Evolutionary conservation across 257 asterid genomes (phyloP), one percentile per base, ranked within the genome.

Genomic region (Agastache rugosa): DNA sequence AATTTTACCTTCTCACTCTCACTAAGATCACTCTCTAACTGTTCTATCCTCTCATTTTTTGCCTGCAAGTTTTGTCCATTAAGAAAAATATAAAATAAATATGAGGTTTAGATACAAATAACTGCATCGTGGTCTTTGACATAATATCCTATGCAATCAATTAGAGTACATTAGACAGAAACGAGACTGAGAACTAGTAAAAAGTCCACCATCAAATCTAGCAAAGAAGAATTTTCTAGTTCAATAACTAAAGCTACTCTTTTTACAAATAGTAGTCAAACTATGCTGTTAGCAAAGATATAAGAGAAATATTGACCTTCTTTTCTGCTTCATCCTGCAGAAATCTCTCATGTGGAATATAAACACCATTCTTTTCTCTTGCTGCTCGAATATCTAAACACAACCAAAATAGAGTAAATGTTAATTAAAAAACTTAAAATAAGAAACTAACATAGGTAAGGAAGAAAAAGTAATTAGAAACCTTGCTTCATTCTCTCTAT

Each of bases 401-500:
- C 56, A 72, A 64, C 27, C 37, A 42, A 63, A 41, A 69, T 8
- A 20, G 25, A 19, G 53, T 25, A 64, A 53, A 12, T 3, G 68
- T 19, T 9, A 25, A 25, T 15, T 8, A 39, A 27, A 25, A 47
- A 41, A 45, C n/a, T 75, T 22, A 77, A 65, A 70, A 35, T 23
- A 41, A 51, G 25, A 17, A 16, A 45, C 37, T 44, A 48, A 55
- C 39, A 20, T 16, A 42, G 45, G 37, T 72, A 61, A 77, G 48
- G 77, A 44, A 56, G 73, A 58, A 55, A 59, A 64, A 55, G 59
- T 47, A 23, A 74, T 63, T n/a, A 65, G 31, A 29, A 59, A 81
- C 95, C 97, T 89, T 92, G 95, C 81, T 88, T 92, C 97, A 90
- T 88, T 78, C 89, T 88, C 87, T 90, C 96, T 54, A 92, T 44